These are phyloP conservation scores for Diaporthe humulicola DNA, from an alignment of 2,329 filamentous ascomycete genomes.

Conservation along the genomic window DNA sequence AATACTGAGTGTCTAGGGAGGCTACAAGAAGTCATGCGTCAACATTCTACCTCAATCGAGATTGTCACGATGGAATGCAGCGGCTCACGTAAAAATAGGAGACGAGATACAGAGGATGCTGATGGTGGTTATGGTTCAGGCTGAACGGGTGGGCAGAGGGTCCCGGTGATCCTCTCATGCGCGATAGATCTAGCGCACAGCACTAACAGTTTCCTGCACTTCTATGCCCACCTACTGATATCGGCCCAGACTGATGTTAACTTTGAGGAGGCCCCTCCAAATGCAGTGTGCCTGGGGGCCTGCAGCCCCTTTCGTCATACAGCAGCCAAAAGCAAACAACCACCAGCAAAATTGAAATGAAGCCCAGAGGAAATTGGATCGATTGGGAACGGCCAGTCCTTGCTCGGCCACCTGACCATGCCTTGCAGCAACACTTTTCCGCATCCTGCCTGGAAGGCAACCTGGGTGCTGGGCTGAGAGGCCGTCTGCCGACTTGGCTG, in stretches of 20 bases:
- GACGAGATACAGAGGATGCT: background rate
- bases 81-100: conserved; percentile 26
- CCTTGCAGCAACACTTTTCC: conserved; percentile 1
- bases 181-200: background rate
- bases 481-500: conserved; percentile 7
- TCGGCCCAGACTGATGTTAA: background rate
- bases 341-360: conserved; percentile 1
- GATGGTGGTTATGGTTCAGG: background rate
- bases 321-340: conserved; percentile 22
- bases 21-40: background rate
- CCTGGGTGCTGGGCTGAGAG: conserved; percentile 6
- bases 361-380: background rate
- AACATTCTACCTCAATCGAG: background rate
- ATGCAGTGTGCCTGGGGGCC: background rate
- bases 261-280: background rate
- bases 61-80: background rate
- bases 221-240: background rate
- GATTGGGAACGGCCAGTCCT: background rate
- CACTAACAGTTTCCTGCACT: background rate
- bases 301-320: conserved; percentile 32
- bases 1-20: background rate
- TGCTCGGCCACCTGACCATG: conserved; percentile 7
- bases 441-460: background rate
- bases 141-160: background rate
- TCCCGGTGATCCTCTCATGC: background rate